Percentiles rank a stretch among this genome's conserved stretches.
These are phyloP conservation scores for Sequoia sempervirens DNA, from an alignment of 75 land plant species.

Conservation along the genomic window DNA sequence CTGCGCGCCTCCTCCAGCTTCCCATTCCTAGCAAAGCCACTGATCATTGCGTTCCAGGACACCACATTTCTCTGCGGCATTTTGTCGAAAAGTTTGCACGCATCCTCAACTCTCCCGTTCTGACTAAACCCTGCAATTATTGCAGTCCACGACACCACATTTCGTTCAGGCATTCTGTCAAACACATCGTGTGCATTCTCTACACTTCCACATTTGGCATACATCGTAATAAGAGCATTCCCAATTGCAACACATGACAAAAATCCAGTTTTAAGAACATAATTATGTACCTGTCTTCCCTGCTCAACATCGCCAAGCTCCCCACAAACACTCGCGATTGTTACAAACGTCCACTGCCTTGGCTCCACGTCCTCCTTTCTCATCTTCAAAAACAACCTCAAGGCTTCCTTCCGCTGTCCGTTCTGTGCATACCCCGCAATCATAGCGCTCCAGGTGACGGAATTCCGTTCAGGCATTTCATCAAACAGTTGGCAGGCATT, in stretches of 20 bases:
- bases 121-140: background rate
- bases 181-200: conserved; percentile 21
- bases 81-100: background rate
- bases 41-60: conserved; percentile 35
- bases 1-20: conserved; percentile 39
- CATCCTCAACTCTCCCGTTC: conserved; percentile 14
- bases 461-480: background rate
- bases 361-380: background rate
- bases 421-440: conserved; percentile 1
- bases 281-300: conserved; percentile 24
- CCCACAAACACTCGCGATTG: conserved; percentile 9
- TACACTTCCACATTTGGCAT: conserved; percentile 34
- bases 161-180: conserved; percentile 11
- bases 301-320: background rate
- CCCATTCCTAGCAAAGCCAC: conserved; percentile 28
- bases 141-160: conserved; percentile 24
- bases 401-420: conserved; percentile 1
- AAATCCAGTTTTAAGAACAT: conserved; percentile 26
- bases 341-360: background rate
- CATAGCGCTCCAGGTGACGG: background rate
- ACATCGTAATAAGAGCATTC: conserved; percentile 34
- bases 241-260: conserved; percentile 15
- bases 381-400: conserved; percentile 9
- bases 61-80: conserved; percentile 11
- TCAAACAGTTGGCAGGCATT: conserved; percentile 5